phyloP scores from a whole-genome alignment of 2,329 filamentous ascomycete species.

The Neonectria hederae region DNA sequence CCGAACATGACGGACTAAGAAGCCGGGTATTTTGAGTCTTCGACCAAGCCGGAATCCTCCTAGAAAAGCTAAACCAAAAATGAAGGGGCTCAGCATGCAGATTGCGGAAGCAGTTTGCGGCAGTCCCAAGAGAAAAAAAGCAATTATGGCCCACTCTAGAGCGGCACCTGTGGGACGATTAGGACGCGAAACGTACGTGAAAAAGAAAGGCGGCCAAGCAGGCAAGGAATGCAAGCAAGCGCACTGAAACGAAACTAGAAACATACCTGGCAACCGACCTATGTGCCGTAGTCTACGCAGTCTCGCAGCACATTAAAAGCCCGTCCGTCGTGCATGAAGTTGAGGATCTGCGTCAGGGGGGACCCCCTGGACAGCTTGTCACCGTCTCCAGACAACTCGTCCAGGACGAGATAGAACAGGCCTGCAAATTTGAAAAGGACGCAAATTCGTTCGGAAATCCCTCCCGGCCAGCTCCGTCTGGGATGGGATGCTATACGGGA shows the following conservation, averaged over 20 bases:
- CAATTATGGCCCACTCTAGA: slow-evolving; percentile 29
- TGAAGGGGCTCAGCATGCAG: not conserved
- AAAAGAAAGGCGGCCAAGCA: slow-evolving; percentile 29
- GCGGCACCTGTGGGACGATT: slow-evolving; percentile 37
- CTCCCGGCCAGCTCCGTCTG: slow-evolving; percentile 1
- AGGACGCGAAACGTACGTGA: slow-evolving; percentile 36
- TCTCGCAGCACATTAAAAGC: not conserved
- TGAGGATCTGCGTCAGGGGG: slow-evolving; percentile 24
- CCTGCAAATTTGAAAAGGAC: not conserved
- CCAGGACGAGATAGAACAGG: not conserved
- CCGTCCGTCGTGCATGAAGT: slow-evolving; percentile 12
- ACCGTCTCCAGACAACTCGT: not conserved
- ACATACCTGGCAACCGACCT: slow-evolving; percentile 17
- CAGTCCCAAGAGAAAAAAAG: slow-evolving; percentile 30
- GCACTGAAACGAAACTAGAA: slow-evolving; percentile 34
- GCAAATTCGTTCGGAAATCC: not conserved
- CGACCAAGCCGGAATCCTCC: not conserved
- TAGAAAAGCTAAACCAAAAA: slow-evolving; percentile 5
- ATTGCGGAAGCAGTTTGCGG: slow-evolving; percentile 20
- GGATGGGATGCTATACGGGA: slow-evolving; percentile 6
- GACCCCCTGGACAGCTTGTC: slow-evolving; percentile 1
- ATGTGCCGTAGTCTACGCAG: not conserved
- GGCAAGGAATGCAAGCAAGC: slow-evolving; percentile 26
- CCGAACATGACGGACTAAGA: slow-evolving; percentile 12
- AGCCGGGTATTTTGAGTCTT: slow-evolving; percentile 2